Evolutionary conservation across 768 basidiomycete genomes (phyloP).

Genomic region (Boletales sp.): DNA sequence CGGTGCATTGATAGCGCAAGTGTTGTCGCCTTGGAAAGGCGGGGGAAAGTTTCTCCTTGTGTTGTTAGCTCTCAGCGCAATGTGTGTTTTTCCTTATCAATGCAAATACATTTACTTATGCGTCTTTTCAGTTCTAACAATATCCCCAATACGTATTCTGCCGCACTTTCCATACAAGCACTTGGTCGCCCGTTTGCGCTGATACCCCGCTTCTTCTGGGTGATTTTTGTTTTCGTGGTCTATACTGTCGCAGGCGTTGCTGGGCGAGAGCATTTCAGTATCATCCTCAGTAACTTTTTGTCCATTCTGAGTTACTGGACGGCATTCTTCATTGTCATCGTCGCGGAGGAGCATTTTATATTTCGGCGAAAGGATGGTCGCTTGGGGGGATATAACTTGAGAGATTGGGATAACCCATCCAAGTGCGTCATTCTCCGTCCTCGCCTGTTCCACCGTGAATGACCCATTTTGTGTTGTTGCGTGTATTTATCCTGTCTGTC

Average conservation of each 20-base stretch:
- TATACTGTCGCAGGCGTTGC: constrained; percentile 41
- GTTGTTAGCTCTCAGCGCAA: constrained; percentile 39
- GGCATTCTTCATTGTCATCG: constrained; percentile 44
- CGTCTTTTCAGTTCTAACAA: constrained; percentile 31
- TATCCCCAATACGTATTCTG: constrained; percentile 45
- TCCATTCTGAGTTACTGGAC: constrained; percentile 45
- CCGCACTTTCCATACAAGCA: constrained; percentile 44
- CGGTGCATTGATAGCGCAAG: constrained; percentile 42
- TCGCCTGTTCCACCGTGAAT: too few relatives aligned
- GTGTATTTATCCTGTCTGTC: too few relatives aligned
- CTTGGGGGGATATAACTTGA: constrained; percentile 50
- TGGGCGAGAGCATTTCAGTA: constrained; percentile 44
- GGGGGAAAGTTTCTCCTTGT: constrained; percentile 41
- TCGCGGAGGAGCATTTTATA: constrained; percentile 45
- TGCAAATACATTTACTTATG: neutral
- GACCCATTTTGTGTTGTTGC: too few relatives aligned
- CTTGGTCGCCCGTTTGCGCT: constrained; percentile 41
- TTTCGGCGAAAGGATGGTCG: constrained; percentile 38
- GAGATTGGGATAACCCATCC: constrained; percentile 43
- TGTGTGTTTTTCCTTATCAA: constrained; percentile 26
- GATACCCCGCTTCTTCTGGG: constrained; percentile 46
- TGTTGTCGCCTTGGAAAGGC: constrained; percentile 43
- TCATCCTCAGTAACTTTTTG: constrained; percentile 41
- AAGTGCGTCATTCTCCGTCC: constrained; percentile 22
- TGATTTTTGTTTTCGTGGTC: constrained; percentile 35